Evolutionary conservation across 495 filamentous ascomycete genomes (phyloP).

Genomic region (Trichocladium uniseriatum): DNA sequence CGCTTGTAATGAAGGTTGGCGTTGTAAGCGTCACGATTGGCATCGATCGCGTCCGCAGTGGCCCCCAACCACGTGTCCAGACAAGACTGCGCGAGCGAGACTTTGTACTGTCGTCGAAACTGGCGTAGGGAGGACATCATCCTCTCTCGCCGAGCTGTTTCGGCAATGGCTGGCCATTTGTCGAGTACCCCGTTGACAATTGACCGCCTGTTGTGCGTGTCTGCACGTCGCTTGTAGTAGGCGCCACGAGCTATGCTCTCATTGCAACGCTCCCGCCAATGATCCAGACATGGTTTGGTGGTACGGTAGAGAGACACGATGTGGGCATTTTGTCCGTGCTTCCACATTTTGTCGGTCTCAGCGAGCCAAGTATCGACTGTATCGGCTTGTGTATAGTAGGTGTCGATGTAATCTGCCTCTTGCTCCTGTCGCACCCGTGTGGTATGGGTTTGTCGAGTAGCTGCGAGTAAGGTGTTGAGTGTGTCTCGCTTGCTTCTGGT

Average conservation of each 20-base stretch:
- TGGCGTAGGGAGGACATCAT: slow-evolving; percentile 18
- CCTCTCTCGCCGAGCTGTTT: slow-evolving; percentile 14
- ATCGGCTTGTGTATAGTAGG: slow-evolving; percentile 12
- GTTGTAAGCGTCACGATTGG: slow-evolving; percentile 11
- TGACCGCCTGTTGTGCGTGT: slow-evolving; percentile 1
- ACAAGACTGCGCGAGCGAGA: slow-evolving; percentile 16
- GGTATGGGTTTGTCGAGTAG: background rate
- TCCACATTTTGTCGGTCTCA: slow-evolving; percentile 9
- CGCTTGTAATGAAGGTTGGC: slow-evolving; percentile 15
- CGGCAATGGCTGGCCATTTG: slow-evolving; percentile 20
- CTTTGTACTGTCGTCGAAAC: slow-evolving; percentile 24
- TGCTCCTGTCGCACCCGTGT: slow-evolving; percentile 2
- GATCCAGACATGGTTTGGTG: slow-evolving; percentile 16
- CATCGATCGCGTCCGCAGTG: slow-evolving; percentile 10
- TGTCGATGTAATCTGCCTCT: slow-evolving; percentile 13
- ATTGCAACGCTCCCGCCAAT: slow-evolving; percentile 16
- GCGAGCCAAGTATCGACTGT: slow-evolving; percentile 18
- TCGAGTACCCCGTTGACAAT: slow-evolving; percentile 16
- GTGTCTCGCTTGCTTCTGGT: slow-evolving; percentile 7
- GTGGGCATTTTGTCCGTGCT: slow-evolving; percentile 19
- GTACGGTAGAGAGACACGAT: slow-evolving; percentile 23
- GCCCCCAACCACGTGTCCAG: slow-evolving; percentile 16
- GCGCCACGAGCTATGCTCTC: slow-evolving; percentile 1
- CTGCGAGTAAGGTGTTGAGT: slow-evolving; percentile 2
- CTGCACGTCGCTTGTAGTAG: slow-evolving; percentile 9